A percentile compares a stretch with the other conserved stretches of the same genome.
Conservation (phyloP, 2,329 filamentous ascomycete genomes). For the Neonectria ditissima region DNA sequence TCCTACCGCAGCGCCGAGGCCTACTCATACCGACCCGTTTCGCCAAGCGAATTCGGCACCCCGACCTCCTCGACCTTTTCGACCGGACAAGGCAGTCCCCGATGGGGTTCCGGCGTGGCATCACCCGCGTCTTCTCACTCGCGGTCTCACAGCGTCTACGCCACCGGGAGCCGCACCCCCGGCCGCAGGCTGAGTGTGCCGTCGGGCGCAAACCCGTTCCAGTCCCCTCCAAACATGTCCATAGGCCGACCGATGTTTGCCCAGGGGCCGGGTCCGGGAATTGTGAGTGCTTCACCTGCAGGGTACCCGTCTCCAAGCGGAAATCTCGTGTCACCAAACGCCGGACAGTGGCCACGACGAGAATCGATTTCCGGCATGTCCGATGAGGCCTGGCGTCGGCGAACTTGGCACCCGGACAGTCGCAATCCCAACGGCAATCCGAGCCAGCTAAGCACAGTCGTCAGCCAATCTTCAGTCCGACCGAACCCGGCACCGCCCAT, state of each 20-base stretch:
- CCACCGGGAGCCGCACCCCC: constrained; percentile 71
- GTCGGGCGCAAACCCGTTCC: constrained; percentile 79
- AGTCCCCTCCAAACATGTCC: constrained; percentile 69
- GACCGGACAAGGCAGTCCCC: constrained; percentile 79
- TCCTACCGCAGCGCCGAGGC: constrained; percentile 74
- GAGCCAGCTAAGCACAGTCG: constrained; percentile 81
- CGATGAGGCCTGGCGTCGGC: constrained; percentile 83
- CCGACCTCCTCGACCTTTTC: constrained; percentile 88
- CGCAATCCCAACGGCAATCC: constrained; percentile 72
- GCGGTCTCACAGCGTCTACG: constrained; percentile 79
- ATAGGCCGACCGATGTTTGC: constrained; percentile 67
- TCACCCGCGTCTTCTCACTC: constrained; percentile 80
- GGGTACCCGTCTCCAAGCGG: constrained; percentile 68
- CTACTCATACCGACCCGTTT: constrained; percentile 68
- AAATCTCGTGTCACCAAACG: constrained; percentile 72
- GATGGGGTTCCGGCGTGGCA: constrained; percentile 74
- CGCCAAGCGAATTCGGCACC: constrained; percentile 81
- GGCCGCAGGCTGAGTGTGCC: constrained; percentile 86
- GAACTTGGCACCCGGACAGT: constrained; percentile 92
- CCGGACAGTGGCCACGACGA: constrained; percentile 71
- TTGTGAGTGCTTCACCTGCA: constrained; percentile 63
- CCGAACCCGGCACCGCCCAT: constrained; percentile 65
- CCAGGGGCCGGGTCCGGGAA: constrained; percentile 58
- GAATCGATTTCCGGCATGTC: constrained; percentile 72
- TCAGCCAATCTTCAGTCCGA: constrained; percentile 73